Conservation (phyloP, 495 filamentous ascomycete species). For the Penicillium waksmanii region DNA sequence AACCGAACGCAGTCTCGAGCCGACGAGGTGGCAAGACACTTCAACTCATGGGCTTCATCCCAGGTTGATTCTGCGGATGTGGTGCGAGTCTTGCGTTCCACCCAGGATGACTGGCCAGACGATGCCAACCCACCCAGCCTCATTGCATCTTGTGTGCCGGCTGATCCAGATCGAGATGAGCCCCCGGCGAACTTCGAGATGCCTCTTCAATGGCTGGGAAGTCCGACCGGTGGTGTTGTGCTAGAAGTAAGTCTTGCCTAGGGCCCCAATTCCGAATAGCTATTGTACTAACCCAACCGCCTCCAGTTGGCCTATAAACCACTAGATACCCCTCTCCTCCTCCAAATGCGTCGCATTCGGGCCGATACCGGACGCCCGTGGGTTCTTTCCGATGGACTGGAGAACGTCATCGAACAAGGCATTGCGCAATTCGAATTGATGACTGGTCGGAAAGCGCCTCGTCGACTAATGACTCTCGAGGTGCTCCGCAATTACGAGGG, state of each 20-base stretch:
- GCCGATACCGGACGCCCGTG: slow-evolving; percentile 66
- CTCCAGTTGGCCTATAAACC: slow-evolving; percentile 72
- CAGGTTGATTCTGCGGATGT: slow-evolving; percentile 52
- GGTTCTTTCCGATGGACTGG: slow-evolving; percentile 79
- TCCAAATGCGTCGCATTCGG: slow-evolving; percentile 63
- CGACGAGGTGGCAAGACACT: slow-evolving; percentile 69
- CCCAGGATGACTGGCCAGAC: slow-evolving; percentile 66
- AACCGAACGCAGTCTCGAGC: slow-evolving; percentile 70
- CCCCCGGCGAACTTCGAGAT: slow-evolving; percentile 75
- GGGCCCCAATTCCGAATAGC: too few species aligned
- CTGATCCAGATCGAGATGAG: slow-evolving; percentile 62
- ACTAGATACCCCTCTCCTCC: slow-evolving; percentile 68
- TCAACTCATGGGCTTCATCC: slow-evolving; percentile 61
- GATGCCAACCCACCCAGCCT: slow-evolving; percentile 70
- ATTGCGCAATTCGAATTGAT: slow-evolving; percentile 84
- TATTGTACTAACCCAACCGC: slow-evolving; percentile 17
- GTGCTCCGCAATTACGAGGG: slow-evolving; percentile 58
- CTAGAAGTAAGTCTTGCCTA: slow-evolving; percentile 57
- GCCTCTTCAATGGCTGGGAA: slow-evolving; percentile 73
- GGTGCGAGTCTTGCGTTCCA: slow-evolving; percentile 62
- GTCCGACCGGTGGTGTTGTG: slow-evolving; percentile 79
- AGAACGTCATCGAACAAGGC: slow-evolving; percentile 79
- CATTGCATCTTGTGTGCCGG: slow-evolving; percentile 76
- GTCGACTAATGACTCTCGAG: slow-evolving; percentile 71
- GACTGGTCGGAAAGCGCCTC: slow-evolving; percentile 79